A percentile compares a stretch with the other conserved stretches of the same genome.
Conservation (phyloP, 1,284 basidiomycete species). For the Pseudozyma thailandica region DNA sequence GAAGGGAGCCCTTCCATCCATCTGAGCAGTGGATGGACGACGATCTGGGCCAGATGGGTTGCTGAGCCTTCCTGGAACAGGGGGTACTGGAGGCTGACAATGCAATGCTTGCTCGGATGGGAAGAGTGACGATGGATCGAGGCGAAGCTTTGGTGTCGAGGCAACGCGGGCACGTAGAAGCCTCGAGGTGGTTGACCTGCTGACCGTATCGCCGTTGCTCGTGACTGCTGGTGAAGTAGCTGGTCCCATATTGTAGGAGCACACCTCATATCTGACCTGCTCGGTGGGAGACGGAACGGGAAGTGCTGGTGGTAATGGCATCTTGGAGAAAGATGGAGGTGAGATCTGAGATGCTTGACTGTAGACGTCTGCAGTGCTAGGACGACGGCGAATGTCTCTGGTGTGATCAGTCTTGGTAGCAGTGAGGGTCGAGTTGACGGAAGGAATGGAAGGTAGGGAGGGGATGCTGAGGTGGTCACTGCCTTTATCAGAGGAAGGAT, state of each 20-base stretch:
- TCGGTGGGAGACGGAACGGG: slow-evolving; percentile 10
- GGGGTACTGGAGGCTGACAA: slow-evolving; percentile 16
- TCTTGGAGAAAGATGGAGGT: slow-evolving; percentile 5
- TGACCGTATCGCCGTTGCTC: background rate
- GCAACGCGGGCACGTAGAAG: slow-evolving; percentile 34
- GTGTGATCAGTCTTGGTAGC: slow-evolving; percentile 4
- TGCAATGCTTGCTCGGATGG: slow-evolving; percentile 12
- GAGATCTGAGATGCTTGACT: slow-evolving; percentile 17
- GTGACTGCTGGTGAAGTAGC: background rate
- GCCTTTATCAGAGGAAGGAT: background rate
- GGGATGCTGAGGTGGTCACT: slow-evolving; percentile 28
- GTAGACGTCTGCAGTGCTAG: slow-evolving; percentile 46
- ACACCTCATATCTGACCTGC: slow-evolving; percentile 20
- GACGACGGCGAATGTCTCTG: slow-evolving; percentile 22
- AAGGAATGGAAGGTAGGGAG: slow-evolving; percentile 24
- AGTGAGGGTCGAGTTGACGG: slow-evolving; percentile 35
- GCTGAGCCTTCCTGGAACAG: slow-evolving; percentile 6
- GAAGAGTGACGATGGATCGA: slow-evolving; percentile 15
- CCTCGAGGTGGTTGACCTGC: slow-evolving; percentile 6
- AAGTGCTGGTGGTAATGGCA: slow-evolving; percentile 2
- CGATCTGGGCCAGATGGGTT: slow-evolving; percentile 6
- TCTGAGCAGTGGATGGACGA: slow-evolving; percentile 42
- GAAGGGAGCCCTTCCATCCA: slow-evolving; percentile 31
- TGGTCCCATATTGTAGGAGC: slow-evolving; percentile 17
- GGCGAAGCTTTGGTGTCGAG: slow-evolving; percentile 47